These are phyloP conservation scores for Adansonia grandidieri DNA, from an alignment of 441 rosid genomes.

Conservation along the genomic window DNA sequence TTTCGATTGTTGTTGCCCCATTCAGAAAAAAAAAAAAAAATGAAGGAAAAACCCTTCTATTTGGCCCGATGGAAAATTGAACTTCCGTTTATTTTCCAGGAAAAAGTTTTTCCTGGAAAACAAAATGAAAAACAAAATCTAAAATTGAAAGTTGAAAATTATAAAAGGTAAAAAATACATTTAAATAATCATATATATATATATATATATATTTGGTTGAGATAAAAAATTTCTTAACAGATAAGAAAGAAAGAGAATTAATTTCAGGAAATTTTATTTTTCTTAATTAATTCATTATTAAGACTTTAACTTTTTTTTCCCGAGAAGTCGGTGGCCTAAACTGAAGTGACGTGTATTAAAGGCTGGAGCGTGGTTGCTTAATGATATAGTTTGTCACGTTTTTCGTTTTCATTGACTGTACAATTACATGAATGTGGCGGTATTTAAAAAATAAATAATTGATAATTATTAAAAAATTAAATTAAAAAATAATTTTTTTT, in stretches of 20 bases:
- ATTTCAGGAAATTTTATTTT: neutral
- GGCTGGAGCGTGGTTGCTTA: neutral
- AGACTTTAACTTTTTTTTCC: neutral
- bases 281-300: neutral
- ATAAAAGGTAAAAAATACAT: neutral
- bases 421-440: no score
- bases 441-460: no score
- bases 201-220: neutral
- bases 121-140: neutral
- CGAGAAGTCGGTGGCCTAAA: neutral
- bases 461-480: no score
- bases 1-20: conserved; percentile 95
- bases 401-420: neutral
- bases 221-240: conserved; percentile 2
- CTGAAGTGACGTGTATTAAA: neutral
- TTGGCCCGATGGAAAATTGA: conserved; percentile 23
- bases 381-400: neutral
- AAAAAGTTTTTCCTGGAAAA: conserved; percentile 23
- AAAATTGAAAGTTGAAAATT: no score
- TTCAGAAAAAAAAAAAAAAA: conserved; percentile 16
- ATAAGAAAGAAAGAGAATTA: neutral
- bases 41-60: no score
- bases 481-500: no score
- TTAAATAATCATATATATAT: no score
- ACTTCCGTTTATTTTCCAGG: neutral